A percentile compares a stretch with the other conserved stretches of the same genome.
Conservation (phyloP, 495 filamentous ascomycete species). For the Aspergillus sparsus region DNA sequence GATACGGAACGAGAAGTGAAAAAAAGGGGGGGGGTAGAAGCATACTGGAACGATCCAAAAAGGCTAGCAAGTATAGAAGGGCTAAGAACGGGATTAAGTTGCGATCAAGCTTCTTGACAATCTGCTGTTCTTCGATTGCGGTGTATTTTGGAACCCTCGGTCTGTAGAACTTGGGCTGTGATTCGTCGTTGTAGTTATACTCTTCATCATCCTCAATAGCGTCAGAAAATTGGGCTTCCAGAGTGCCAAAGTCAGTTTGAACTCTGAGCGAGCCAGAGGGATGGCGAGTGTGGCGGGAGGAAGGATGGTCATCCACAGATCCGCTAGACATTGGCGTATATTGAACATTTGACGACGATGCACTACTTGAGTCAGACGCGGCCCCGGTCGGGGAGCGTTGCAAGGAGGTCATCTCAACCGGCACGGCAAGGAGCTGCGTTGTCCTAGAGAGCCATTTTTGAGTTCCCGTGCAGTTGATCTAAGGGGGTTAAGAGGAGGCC, state of each 20-base stretch:
- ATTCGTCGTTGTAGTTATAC: conserved; percentile 38
- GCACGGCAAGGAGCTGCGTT: neutral
- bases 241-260: conserved; percentile 39
- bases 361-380: conserved; percentile 30
- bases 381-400: conserved; percentile 30
- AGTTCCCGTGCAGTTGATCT: neutral
- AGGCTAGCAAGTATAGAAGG: conserved; percentile 77
- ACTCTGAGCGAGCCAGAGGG: conserved; percentile 30
- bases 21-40: neutral
- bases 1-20: neutral
- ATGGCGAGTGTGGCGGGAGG: conserved; percentile 21
- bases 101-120: conserved; percentile 73
- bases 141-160: conserved; percentile 55
- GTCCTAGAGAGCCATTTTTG: conserved; percentile 11
- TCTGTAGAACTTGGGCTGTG: conserved; percentile 25
- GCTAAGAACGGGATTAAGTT: conserved; percentile 78
- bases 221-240: conserved; percentile 16
- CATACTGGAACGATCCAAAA: conserved; percentile 76
- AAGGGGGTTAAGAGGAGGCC: neutral
- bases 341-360: conserved; percentile 32
- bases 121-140: conserved; percentile 67
- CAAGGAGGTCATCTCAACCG: conserved; percentile 29
- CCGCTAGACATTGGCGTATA: conserved; percentile 42
- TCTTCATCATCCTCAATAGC: conserved; percentile 26
- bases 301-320: conserved; percentile 34